Conservation (phyloP, 169 alveolate genomes). For the Cyclospora cayetanensis region DNA sequence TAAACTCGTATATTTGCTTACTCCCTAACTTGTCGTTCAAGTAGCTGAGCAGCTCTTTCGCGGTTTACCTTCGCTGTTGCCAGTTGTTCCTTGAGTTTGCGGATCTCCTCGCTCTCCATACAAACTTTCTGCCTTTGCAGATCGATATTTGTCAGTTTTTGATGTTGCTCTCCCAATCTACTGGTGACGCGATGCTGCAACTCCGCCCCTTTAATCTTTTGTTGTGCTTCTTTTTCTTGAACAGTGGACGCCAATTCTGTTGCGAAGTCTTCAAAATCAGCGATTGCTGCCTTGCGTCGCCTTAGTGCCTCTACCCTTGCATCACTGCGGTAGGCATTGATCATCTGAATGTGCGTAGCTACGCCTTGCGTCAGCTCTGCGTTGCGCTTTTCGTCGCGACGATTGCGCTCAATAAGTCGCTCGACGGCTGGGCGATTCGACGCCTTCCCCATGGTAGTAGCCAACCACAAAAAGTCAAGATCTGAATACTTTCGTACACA, state of each 20-base stretch:
- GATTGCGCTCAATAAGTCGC: conserved; percentile 53
- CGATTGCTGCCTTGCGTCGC: not conserved
- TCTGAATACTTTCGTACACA: too few species aligned
- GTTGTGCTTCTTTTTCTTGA: conserved; percentile 57
- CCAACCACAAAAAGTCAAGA: not conserved
- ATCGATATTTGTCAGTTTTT: not conserved
- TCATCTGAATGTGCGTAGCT: not conserved
- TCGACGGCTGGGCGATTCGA: conserved; percentile 51
- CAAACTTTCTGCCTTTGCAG: conserved; percentile 43
- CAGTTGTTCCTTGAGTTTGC: conserved; percentile 73
- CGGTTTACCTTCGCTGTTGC: conserved; percentile 74
- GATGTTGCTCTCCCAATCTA: conserved; percentile 2
- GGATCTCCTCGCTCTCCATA: conserved; percentile 68
- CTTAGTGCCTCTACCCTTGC: conserved; percentile 69
- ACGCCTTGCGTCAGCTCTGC: not conserved
- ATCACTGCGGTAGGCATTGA: conserved; percentile 53
- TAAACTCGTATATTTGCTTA: conserved; percentile 62
- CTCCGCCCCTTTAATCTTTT: not conserved
- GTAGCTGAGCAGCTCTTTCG: conserved; percentile 79
- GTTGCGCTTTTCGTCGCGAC: conserved; percentile 17
- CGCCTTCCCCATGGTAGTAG: conserved; percentile 23
- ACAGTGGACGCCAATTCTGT: conserved; percentile 21
- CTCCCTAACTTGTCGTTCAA: conserved; percentile 74
- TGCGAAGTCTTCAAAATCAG: conserved; percentile 27
- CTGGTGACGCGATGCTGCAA: conserved; percentile 45